Evolutionary conservation across 345 rosid species (phyloP).

Genomic region (Eucalyptus pauciflora): DNA sequence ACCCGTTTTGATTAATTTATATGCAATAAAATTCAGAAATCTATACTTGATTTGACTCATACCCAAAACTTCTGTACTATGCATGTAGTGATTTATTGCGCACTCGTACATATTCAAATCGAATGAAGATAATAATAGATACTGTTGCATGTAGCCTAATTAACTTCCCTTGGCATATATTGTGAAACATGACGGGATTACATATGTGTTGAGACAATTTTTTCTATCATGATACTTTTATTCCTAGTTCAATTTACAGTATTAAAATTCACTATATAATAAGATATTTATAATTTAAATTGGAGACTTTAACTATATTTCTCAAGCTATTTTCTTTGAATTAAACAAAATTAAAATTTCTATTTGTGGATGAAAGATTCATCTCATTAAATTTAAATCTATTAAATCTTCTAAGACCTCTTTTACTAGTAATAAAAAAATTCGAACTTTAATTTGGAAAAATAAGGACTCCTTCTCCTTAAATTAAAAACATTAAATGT

Average conservation of each 20-base stretch:
- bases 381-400: neutral
- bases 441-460: neutral
- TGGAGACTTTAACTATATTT: neutral
- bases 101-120: neutral
- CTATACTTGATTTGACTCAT: rapidly evolving
- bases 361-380: neutral
- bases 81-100: neutral
- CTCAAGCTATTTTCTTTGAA: neutral
- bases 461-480: neutral
- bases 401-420: neutral
- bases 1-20: rapidly evolving
- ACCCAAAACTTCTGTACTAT: rapidly evolving
- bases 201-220: neutral
- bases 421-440: neutral
- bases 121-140: too few species aligned
- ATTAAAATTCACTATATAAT: neutral
- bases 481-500: too few species aligned
- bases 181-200: too few species aligned
- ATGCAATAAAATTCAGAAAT: neutral
- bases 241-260: neutral
- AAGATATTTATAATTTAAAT: too few species aligned
- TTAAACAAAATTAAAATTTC: neutral
- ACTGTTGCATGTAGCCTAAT: too few species aligned
- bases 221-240: too few species aligned
- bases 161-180: neutral